These are phyloP conservation scores for Lathyrus tuberosus DNA, from an alignment of 306 rosid genomes.

Conservation along the genomic window DNA sequence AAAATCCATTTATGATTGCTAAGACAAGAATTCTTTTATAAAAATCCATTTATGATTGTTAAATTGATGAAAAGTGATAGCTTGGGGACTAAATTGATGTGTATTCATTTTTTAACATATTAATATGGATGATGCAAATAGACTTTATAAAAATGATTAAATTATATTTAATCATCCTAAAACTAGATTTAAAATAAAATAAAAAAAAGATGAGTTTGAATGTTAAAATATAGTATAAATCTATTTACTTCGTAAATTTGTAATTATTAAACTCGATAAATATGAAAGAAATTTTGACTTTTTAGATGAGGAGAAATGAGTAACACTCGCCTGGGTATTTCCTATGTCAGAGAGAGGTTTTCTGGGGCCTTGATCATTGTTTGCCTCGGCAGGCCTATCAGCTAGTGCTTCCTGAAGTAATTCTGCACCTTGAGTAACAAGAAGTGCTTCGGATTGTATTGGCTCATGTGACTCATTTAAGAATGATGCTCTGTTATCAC, in stretches of 20 bases:
- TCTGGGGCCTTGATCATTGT: conserved; percentile 52
- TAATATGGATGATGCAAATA: background rate
- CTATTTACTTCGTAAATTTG: background rate
- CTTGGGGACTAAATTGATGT: no score
- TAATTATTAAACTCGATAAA: background rate
- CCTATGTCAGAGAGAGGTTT: conserved; percentile 85
- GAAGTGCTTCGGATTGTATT: conserved; percentile 36
- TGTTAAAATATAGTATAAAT: no score
- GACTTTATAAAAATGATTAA: background rate
- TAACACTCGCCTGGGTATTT: conserved; percentile 62
- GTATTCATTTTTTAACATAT: background rate
- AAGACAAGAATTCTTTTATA: no score
- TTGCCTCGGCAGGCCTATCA: conserved; percentile 51
- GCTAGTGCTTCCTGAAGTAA: conserved; percentile 73
- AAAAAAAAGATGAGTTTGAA: no score
- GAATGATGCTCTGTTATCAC: conserved; percentile 56
- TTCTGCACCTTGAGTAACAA: conserved; percentile 79
- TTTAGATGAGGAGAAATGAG: background rate
- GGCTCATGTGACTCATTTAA: conserved; percentile 39
- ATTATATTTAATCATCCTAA: background rate
- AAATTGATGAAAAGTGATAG: no score
- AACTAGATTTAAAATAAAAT: no score
- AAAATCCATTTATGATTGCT: no score
- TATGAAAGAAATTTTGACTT: background rate
- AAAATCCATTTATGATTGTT: no score